Conservation (phyloP, 192 early-diverging fungal genomes). For the Piromyces sp. region DNA sequence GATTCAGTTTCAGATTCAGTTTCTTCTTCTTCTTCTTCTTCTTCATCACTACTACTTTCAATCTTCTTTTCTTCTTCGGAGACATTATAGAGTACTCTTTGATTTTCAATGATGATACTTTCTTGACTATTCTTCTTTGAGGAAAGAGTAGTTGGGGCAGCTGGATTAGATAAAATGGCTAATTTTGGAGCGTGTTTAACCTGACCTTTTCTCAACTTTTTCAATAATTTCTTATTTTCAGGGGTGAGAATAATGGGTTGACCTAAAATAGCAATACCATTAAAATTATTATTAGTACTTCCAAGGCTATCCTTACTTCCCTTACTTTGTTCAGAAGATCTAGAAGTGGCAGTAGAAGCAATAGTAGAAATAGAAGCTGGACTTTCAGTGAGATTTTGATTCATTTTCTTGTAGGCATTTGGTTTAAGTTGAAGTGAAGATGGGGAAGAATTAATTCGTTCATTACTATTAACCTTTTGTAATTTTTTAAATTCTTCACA, state of each 20-base stretch:
- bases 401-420: neutral
- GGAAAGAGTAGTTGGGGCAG: neutral
- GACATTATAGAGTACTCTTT: neutral
- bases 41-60: too few relatives aligned
- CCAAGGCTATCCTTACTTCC: neutral
- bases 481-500: neutral
- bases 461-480: neutral
- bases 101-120: too few relatives aligned
- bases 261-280: neutral
- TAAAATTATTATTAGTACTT: neutral
- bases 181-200: neutral
- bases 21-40: too few relatives aligned
- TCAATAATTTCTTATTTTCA: neutral
- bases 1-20: too few relatives aligned
- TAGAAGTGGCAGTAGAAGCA: neutral
- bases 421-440: neutral
- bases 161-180: neutral
- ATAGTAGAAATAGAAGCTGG: neutral
- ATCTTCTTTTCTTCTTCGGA: neutral
- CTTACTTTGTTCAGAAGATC: neutral
- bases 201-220: neutral
- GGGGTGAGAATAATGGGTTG: neutral
- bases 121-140: neutral
- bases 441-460: neutral
- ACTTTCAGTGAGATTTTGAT: neutral